Evolutionary conservation across 2,329 filamentous ascomycete genomes (phyloP).

Genomic region (Nemania bipapillata): DNA sequence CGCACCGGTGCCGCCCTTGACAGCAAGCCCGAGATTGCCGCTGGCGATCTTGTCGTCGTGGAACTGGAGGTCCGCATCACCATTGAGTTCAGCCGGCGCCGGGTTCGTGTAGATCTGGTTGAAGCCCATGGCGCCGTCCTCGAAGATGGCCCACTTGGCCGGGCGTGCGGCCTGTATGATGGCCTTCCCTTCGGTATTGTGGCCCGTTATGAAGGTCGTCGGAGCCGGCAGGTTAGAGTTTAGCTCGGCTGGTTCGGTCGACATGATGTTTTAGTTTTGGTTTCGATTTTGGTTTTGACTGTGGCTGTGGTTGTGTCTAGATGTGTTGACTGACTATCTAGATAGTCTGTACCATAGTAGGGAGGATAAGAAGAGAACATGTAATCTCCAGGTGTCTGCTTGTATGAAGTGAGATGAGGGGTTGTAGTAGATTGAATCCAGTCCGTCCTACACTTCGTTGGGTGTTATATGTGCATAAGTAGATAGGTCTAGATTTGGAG

Average conservation of each 20-base stretch:
- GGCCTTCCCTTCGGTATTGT: slow-evolving; percentile 50
- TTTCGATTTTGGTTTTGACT: neutral
- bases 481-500: neutral
- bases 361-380: neutral
- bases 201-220: slow-evolving; percentile 48
- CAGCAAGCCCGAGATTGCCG: slow-evolving; percentile 56
- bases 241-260: slow-evolving; percentile 10
- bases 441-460: neutral
- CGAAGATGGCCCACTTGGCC: slow-evolving; percentile 49
- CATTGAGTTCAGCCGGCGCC: slow-evolving; percentile 55
- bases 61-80: slow-evolving; percentile 54
- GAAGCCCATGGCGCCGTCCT: slow-evolving; percentile 53
- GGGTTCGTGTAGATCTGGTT: slow-evolving; percentile 57
- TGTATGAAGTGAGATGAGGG: neutral
- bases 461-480: neutral
- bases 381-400: neutral
- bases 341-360: too few species aligned
- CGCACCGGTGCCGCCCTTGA: slow-evolving; percentile 43
- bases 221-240: slow-evolving; percentile 27
- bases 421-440: neutral
- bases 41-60: slow-evolving; percentile 52
- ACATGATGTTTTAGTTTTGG: slow-evolving; percentile 3
- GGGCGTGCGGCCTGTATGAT: slow-evolving; percentile 50
- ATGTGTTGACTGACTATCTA: too few species aligned
- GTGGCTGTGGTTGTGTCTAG: too few species aligned